Percentiles rank a stretch among this genome's conserved stretches.
These are phyloP conservation scores for Spongispora temasekensis DNA, from an alignment of 1,284 basidiomycete species.

Conservation along the genomic window DNA sequence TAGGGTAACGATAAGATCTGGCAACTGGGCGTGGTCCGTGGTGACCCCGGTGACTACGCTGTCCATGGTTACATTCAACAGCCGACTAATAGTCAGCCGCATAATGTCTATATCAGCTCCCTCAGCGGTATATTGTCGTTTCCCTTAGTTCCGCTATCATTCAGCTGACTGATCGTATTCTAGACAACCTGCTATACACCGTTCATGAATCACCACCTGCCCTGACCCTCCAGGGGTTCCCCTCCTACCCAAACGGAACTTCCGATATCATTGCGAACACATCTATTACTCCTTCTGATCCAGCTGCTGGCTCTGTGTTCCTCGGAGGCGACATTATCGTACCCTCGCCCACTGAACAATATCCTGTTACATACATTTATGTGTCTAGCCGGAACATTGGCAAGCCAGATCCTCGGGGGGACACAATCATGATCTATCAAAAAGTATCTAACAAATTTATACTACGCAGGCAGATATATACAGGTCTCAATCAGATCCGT, in stretches of 20 bases:
- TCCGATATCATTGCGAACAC: slow-evolving; percentile 51
- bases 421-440: slow-evolving; percentile 63
- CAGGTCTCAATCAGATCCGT: slow-evolving; percentile 61
- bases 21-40: slow-evolving; percentile 47
- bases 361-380: slow-evolving; percentile 56
- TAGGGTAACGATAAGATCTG: slow-evolving; percentile 69
- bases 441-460: slow-evolving; percentile 43
- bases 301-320: slow-evolving; percentile 48
- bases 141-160: fast-evolving
- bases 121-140: slow-evolving; percentile 10
- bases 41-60: slow-evolving; percentile 44
- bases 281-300: slow-evolving; percentile 56
- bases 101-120: slow-evolving; percentile 14
- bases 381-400: slow-evolving; percentile 66
- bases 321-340: slow-evolving; percentile 63
- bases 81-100: slow-evolving; percentile 62
- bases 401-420: slow-evolving; percentile 50
- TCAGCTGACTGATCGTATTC: neutral
- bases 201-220: slow-evolving; percentile 67
- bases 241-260: slow-evolving; percentile 46
- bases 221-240: slow-evolving; percentile 61
- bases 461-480: slow-evolving; percentile 56
- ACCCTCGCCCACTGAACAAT: slow-evolving; percentile 43
- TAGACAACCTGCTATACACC: slow-evolving; percentile 59
- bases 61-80: slow-evolving; percentile 66